phyloP scores from a whole-genome alignment of 495 filamentous ascomycete genomes.

The Neurospora discreta region DNA sequence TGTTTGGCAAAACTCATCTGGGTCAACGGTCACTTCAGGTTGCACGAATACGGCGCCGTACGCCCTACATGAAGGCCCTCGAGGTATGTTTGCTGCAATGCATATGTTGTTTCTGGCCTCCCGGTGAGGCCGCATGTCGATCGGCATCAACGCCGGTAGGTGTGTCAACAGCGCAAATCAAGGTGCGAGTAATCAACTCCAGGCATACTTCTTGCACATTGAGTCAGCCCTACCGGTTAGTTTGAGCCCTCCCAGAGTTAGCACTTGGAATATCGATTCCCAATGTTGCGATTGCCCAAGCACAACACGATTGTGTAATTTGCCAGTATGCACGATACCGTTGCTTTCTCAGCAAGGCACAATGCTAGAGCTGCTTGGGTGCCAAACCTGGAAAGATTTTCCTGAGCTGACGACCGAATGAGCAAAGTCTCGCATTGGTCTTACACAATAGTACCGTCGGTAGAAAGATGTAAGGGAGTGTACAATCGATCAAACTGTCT shows the following conservation, averaged over 20 bases:
- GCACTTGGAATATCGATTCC: not conserved
- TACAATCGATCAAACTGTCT: not conserved
- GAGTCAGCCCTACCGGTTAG: not conserved
- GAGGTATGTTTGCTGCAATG: not conserved
- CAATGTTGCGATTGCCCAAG: not conserved
- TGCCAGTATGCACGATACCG: not conserved
- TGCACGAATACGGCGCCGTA: not conserved
- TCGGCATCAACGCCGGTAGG: not conserved
- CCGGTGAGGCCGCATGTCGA: not conserved
- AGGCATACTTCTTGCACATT: not conserved
- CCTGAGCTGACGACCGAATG: not conserved
- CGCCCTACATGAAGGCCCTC: not conserved
- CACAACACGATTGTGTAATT: not conserved
- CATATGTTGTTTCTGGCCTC: not conserved
- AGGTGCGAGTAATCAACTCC: not conserved
- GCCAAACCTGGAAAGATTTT: not conserved
- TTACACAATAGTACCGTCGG: not conserved
- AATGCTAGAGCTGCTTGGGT: not conserved
- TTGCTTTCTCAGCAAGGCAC: not conserved
- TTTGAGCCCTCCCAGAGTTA: not conserved
- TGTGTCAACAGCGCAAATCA: not conserved
- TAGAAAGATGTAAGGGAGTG: not conserved
- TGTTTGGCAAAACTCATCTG: not conserved
- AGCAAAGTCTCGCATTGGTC: not conserved
- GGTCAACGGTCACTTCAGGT: not conserved